Base-by-base conservation (phyloP, 768 basidiomycete species). In the Guyanaporus albipodus region DNA sequence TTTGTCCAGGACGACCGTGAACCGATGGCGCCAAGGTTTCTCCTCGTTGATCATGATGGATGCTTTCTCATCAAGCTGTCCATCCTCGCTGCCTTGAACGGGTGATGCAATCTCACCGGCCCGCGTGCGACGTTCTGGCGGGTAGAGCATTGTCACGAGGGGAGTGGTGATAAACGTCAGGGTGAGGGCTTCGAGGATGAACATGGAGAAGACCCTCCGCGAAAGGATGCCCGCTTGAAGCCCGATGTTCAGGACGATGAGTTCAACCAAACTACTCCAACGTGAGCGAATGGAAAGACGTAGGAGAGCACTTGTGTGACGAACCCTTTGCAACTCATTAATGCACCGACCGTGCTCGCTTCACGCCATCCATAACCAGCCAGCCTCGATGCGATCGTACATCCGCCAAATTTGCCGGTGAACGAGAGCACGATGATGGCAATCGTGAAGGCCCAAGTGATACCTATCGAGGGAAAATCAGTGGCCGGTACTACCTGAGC, bases 251-350 rank as follows among this genome's bases (percentile, higher is more conserved):
- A 98, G 82, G 4, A 98, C 94, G 57, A 98, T 96, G 15, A 97
- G 74, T 60, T 96, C 94, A 9, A 97, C 87, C 5, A 96, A 74
- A 19, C 87, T 89, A 28, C 15, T n/a, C n/a, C n/a, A n/a, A n/a
- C n/a, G n/a, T n/a, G n/a, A n/a, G n/a, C n/a, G n/a, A n/a, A 39
- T 21, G 15, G 4, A 26, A 7, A 40, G 19, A 42, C n/a, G n/a
- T 11, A 1, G 4, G 17, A 18, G 10, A n/a, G 2, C 21, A 21
- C 2, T 8, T 12, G 28, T n/a, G 3, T 1, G 14, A 38, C 73
- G 28, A 10, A 87, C 87, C 91, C 93, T 75, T 98, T 94, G 62
- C 93, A 95, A 59, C 85, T 88, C 94, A 99, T 97, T 41, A 98
- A 64, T 12, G 87, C 83, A 0, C 96, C 96, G 41, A 97, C 85